Evolutionary conservation across 768 basidiomycete genomes (phyloP).

Genomic region (Mycena haematopus): DNA sequence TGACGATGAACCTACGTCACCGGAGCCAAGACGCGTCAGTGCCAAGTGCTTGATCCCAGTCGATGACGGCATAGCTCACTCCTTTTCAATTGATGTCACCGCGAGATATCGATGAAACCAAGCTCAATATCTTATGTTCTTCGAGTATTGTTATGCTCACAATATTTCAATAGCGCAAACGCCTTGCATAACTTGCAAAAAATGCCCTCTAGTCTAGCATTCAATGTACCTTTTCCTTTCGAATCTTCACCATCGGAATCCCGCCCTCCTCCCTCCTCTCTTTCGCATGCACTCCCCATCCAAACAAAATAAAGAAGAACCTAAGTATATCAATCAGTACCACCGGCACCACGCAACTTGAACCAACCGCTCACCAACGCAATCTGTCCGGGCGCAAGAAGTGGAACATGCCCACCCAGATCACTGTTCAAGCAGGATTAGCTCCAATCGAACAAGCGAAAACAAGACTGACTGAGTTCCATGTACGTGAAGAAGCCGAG

Average conservation of each 20-base stretch:
- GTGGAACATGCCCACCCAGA: constrained; percentile 54
- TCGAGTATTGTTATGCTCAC: too few relatives aligned
- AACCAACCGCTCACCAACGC: constrained; percentile 42
- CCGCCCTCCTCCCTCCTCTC: constrained; percentile 8
- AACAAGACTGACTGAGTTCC: constrained; percentile 52
- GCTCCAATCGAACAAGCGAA: neutral
- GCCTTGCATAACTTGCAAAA: too few relatives aligned
- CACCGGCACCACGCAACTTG: too few relatives aligned
- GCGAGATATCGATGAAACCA: too few relatives aligned
- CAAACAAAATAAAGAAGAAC: constrained; percentile 56
- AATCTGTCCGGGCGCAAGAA: constrained; percentile 51
- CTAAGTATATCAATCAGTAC: constrained; percentile 28
- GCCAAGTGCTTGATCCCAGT: too few relatives aligned
- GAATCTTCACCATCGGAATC: constrained; percentile 12
- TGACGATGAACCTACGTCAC: too few relatives aligned
- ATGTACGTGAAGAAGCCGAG: constrained; percentile 64
- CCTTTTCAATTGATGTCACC: too few relatives aligned
- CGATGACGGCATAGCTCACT: too few relatives aligned
- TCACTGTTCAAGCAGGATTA: constrained; percentile 32
- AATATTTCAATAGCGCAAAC: too few relatives aligned
- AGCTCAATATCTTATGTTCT: too few relatives aligned
- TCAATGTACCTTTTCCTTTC: constrained; percentile 24
- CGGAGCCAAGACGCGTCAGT: too few relatives aligned
- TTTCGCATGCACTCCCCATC: constrained; percentile 49
- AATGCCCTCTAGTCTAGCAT: too few relatives aligned